Percentiles rank a stretch among this genome's conserved stretches.
Conservation (phyloP, 495 filamentous ascomycete species). For the Lichina pygmaea region DNA sequence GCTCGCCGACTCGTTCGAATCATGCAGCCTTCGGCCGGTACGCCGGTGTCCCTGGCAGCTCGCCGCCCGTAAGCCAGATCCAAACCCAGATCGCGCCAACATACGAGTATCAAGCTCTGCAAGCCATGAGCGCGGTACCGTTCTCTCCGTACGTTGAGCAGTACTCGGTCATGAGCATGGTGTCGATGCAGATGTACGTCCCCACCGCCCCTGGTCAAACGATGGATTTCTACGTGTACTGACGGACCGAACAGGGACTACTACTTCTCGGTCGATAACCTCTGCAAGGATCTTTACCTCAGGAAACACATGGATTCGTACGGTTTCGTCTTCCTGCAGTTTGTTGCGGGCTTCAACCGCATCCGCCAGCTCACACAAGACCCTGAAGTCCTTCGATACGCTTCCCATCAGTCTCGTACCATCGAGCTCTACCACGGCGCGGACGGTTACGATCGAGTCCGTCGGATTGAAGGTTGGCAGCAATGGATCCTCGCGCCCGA, state of each 20-base stretch:
- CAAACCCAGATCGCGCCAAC: constrained; percentile 13
- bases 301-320: constrained; percentile 81
- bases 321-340: constrained; percentile 56
- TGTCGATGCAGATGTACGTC: constrained; percentile 40
- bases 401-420: constrained; percentile 37
- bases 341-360: constrained; percentile 64
- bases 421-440: constrained; percentile 42
- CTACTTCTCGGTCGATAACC: constrained; percentile 89
- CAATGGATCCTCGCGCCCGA: constrained; percentile 45
- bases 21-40: constrained; percentile 12
- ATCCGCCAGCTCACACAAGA: constrained; percentile 52
- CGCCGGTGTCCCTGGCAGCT: constrained; percentile 8
- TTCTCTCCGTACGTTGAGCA: constrained; percentile 32
- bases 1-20: constrained; percentile 23
- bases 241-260: constrained; percentile 33
- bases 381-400: constrained; percentile 42
- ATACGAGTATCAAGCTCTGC: constrained; percentile 24
- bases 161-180: constrained; percentile 25
- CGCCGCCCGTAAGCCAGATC: constrained; percentile 7
- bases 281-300: constrained; percentile 81
- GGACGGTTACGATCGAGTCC: constrained; percentile 55
- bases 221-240: not conserved
- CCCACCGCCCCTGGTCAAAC: not conserved
- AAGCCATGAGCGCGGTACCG: constrained; percentile 35
- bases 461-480: constrained; percentile 52